These are phyloP conservation scores for Wickerhamomyces sydowiorum DNA, from an alignment of 805 yeast genomes.

Conservation along the genomic window DNA sequence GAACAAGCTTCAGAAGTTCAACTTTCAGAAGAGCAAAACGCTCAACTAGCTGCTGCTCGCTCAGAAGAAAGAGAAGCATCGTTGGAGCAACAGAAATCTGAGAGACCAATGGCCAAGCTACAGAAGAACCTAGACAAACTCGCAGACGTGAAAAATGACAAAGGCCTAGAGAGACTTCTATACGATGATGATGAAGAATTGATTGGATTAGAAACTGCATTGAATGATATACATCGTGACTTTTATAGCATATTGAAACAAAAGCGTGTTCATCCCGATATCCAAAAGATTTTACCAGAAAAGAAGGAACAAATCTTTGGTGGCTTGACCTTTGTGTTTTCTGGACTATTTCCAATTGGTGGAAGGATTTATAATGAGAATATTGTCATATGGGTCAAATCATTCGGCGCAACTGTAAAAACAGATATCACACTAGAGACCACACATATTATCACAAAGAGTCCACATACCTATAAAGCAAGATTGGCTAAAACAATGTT, in stretches of 20 bases:
- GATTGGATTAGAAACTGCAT: slow-evolving; percentile 50
- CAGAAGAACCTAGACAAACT: slow-evolving; percentile 61
- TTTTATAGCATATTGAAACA: slow-evolving; percentile 51
- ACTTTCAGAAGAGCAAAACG: slow-evolving; percentile 29
- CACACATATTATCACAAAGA: slow-evolving; percentile 84
- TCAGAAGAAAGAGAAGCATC: slow-evolving; percentile 59
- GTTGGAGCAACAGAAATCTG: slow-evolving; percentile 73
- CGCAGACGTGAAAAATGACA: slow-evolving; percentile 4
- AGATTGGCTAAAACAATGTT: slow-evolving; percentile 63
- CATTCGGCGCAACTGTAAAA: slow-evolving; percentile 85
- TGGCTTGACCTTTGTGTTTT: slow-evolving; percentile 68
- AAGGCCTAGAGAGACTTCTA: slow-evolving; percentile 36
- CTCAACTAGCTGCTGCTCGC: slow-evolving; percentile 23
- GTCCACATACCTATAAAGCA: slow-evolving; percentile 79
- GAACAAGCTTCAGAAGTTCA: slow-evolving; percentile 26
- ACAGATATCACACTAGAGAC: slow-evolving; percentile 65
- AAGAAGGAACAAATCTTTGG: slow-evolving; percentile 65
- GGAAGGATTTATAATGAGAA: slow-evolving; percentile 68
- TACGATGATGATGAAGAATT: slow-evolving; percentile 82
- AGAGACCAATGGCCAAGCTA: slow-evolving; percentile 78
- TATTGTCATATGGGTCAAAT: slow-evolving; percentile 85
- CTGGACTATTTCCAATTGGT: slow-evolving; percentile 90
- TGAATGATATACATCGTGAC: slow-evolving; percentile 56
- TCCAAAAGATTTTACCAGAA: slow-evolving; percentile 65
- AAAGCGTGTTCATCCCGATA: slow-evolving; percentile 51